A percentile compares a stretch with the other conserved stretches of the same genome.
phyloP scores from a whole-genome alignment of 2,329 filamentous ascomycete genomes.

The Macrophomina pseudophaseolina region DNA sequence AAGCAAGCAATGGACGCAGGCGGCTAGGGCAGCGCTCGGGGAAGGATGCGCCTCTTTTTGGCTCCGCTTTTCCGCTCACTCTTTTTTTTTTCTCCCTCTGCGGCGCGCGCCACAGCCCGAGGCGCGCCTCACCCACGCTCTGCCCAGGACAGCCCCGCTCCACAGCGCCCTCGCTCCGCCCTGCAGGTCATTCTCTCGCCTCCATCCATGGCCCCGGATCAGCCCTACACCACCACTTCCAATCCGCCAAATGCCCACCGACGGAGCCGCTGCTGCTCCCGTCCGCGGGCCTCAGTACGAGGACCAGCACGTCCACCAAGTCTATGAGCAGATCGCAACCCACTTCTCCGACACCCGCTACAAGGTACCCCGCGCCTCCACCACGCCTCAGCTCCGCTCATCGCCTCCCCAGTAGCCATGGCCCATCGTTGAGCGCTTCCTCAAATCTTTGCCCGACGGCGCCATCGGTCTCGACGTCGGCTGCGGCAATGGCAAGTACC shows the following conservation, averaged over 20 bases:
- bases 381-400: conserved; percentile 7
- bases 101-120: conserved; percentile 15
- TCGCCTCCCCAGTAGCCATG: conserved; percentile 66
- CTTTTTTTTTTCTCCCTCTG: not conserved
- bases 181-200: not conserved
- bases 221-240: not conserved
- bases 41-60: not conserved
- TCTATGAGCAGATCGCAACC: conserved; percentile 86
- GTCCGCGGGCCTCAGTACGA: conserved; percentile 69
- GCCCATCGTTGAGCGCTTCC: conserved; percentile 85
- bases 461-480: conserved; percentile 88
- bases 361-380: conserved; percentile 55
- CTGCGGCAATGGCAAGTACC: conserved; percentile 96
- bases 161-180: not conserved
- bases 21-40: not conserved
- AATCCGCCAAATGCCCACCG: not conserved
- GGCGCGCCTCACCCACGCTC: not conserved
- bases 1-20: too few species aligned
- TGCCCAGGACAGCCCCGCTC: not conserved
- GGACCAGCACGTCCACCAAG: conserved; percentile 82
- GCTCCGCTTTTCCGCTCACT: conserved; percentile 5
- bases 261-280: not conserved
- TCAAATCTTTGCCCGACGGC: conserved; percentile 68
- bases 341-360: conserved; percentile 82
- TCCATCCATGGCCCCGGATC: not conserved